Evolutionary conservation across 768 basidiomycete genomes (phyloP), one percentile per base, ranked within the genome.

Genomic region (Lactarius psammicola): DNA sequence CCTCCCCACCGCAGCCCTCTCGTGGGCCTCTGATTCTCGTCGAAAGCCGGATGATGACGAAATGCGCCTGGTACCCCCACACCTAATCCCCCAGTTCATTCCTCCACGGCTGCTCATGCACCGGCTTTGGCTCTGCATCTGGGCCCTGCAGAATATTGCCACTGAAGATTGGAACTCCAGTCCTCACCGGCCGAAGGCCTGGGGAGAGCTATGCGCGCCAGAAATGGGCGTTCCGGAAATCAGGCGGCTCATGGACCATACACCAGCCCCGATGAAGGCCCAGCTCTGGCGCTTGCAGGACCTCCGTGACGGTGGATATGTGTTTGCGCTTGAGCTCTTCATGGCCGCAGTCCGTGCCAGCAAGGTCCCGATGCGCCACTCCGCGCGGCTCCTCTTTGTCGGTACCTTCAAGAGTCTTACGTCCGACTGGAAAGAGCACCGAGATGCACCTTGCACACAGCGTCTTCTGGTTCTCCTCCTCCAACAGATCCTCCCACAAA

Each of bases 111-210:
- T 55, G n/a, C 31, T 65, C 49, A 33, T 26, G 31, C 26, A 56
- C 20, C 36, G 58, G 17, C 63, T 64, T 30, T 59, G 58, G 59
- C 59, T 40, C 23, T 59, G 58, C 34, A 31, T 59, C 20, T 64
- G 63, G 63, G 28, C 30, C 26, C 20, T 64, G 26, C 42, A 49
- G 26, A 59, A 46, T 28, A 28, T 64, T 18, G 17, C 38, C 30
- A 42, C 56, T 10, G 15, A n/a, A 7, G 33, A 34, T 33, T 61
- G 60, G 60, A 5, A 3, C 34, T 26, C 20, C 11, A 33, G n/a
- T 44, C 20, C 31, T 40, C 7, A 18, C 20, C 54, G 30, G 34
- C 56, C 56, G 4, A 55, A 51, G 40, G 33, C 20, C 7, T 30
- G 59, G 28, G 34, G n/a, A 17, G 64, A 64, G 4, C 33, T 59